Base-by-base conservation (phyloP, 768 basidiomycete genomes). In the Kockovaella imperatae region DNA sequence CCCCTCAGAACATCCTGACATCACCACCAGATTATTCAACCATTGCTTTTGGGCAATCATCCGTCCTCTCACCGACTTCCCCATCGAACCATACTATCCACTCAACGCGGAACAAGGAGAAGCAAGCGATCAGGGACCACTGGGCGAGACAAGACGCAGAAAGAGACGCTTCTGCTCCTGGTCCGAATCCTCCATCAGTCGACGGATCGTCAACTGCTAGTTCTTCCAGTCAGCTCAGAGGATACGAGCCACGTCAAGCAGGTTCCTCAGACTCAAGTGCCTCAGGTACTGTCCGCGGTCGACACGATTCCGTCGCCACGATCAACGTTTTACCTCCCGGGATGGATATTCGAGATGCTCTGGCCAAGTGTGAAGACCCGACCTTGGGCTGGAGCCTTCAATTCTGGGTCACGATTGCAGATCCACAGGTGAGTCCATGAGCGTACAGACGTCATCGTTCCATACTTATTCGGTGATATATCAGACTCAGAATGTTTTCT, bases 371-470 rank as follows among this genome's bases (percentile, higher is more conserved):
- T 32, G 61, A 63, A 32, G 59, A 63, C 47, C 61, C 64, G 28
- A 59, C 56, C 8, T 23, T 67, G 29, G 59, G 59, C 4, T 67
- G 64, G 64, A 57, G 52, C 48, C 20, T 63, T 32, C 61, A 61
- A 29, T 93, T 95, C 67, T 95, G 90, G 90, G 87, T 93, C 5
- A 91, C 90, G 5, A 76, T 93, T 44, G 78, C 84, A 40, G 89
- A 95, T 76, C 90, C 90, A 23, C 81, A 86, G 77, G 89, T 86
- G 67, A 57, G 77, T 77, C 35, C 21, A 46, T 35, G n/a, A n/a
- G 17, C 47, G 17, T 35, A 30, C 48, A n/a, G 25, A 28, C 20
- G 25, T n/a, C n/a, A n/a, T n/a, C n/a, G n/a, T n/a, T n/a, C n/a
- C n/a, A n/a, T n/a, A n/a, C n/a, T n/a, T n/a, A n/a, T n/a, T n/a